Conservation (phyloP, 2,329 filamentous ascomycete genomes). For the Pleoardoris graminearum region DNA sequence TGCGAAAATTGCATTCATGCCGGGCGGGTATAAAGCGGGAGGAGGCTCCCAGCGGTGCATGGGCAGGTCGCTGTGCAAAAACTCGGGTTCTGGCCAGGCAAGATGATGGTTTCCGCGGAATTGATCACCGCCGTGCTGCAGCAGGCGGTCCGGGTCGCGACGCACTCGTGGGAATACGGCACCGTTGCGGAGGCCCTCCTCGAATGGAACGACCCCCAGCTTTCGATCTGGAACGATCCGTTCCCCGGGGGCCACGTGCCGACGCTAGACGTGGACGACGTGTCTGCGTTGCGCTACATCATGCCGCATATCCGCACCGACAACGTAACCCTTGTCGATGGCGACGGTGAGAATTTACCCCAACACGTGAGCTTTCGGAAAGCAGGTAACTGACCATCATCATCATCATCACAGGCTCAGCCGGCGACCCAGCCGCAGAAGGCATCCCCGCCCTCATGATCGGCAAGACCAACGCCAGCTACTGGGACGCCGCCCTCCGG, state of each 20-base stretch:
- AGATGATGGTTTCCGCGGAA: conserved; percentile 63
- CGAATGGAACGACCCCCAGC: conserved; percentile 43
- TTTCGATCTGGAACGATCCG: conserved; percentile 46
- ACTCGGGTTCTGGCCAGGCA: no score
- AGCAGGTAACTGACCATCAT: no score
- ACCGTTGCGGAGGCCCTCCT: conserved; percentile 48
- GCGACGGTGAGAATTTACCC: conserved; percentile 32
- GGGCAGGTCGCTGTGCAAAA: neutral
- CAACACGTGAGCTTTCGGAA: no score
- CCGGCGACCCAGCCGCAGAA: conserved; percentile 52
- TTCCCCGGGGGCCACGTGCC: conserved; percentile 41
- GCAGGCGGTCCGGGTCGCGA: conserved; percentile 37
- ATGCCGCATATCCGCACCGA: conserved; percentile 37
- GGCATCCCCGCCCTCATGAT: conserved; percentile 52
- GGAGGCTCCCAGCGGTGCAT: neutral
- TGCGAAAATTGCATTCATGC: neutral
- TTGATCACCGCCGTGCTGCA: conserved; percentile 24
- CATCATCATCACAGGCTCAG: conserved; percentile 31
- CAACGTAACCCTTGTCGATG: conserved; percentile 37
- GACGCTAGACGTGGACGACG: conserved; percentile 23
- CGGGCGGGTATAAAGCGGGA: neutral
- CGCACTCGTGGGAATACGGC: conserved; percentile 50
- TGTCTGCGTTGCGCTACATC: conserved; percentile 42
- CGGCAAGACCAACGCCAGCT: conserved; percentile 40
- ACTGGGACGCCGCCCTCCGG: conserved; percentile 44